Evolutionary conservation across 345 rosid genomes (phyloP).

Genomic region (Hypericum androsaemum): DNA sequence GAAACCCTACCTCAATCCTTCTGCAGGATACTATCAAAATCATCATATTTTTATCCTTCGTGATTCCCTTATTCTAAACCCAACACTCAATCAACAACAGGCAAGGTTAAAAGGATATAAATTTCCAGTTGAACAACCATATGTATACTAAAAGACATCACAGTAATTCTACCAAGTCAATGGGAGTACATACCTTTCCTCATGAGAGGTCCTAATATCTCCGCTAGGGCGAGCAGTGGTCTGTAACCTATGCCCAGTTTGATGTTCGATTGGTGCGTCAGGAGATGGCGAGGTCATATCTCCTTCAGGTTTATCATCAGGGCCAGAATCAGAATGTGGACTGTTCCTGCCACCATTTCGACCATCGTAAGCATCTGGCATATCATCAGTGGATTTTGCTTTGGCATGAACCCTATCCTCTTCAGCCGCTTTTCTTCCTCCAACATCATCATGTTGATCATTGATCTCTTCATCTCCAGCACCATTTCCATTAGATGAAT

Average conservation of each 20-base stretch:
- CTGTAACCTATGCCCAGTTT: slow-evolving; percentile 29
- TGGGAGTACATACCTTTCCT: slow-evolving; percentile 34
- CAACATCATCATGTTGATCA: slow-evolving; percentile 30
- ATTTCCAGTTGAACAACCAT: too few species aligned
- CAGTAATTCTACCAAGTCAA: slow-evolving; percentile 1
- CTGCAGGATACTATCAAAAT: too few species aligned
- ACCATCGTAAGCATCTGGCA: too few species aligned
- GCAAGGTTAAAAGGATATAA: too few species aligned
- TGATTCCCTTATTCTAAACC: too few species aligned
- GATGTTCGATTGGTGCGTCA: slow-evolving; percentile 23
- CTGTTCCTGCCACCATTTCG: slow-evolving; percentile 28
- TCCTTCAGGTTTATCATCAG: slow-evolving; percentile 35
- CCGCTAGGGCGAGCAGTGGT: slow-evolving; percentile 24
- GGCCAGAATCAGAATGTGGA: slow-evolving; percentile 25
- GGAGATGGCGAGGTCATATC: slow-evolving; percentile 25
- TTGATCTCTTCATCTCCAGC: slow-evolving; percentile 22
- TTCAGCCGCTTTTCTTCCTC: slow-evolving; percentile 29
- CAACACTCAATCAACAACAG: too few species aligned
- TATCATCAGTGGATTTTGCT: slow-evolving; percentile 26
- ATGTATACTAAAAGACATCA: too few species aligned
- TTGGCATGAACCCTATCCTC: slow-evolving; percentile 22
- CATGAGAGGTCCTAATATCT: slow-evolving; percentile 24
- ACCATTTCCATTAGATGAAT: slow-evolving; percentile 41
- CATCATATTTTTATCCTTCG: too few species aligned
- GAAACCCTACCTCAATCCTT: too few species aligned